Conservation (phyloP, 73 alveolate genomes). For the Paramecium pentaurelia region DNA sequence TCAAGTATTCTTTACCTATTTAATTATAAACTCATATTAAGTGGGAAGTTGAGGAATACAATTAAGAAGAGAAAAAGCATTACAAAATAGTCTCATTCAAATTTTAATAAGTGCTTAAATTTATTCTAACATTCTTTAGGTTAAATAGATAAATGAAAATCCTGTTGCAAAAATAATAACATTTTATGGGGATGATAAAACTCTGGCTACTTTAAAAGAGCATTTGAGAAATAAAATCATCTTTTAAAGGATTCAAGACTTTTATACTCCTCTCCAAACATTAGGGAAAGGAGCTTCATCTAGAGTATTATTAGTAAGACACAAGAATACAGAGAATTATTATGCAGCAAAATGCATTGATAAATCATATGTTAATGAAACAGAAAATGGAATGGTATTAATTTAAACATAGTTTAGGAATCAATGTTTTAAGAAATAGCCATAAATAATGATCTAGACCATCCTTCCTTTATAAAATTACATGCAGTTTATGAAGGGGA, state of each 20-base stretch:
- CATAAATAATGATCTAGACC: conserved; percentile 41
- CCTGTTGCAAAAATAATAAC: conserved; percentile 12
- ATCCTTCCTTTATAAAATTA: conserved; percentile 54
- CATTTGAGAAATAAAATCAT: conserved; percentile 32
- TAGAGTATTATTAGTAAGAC: conserved; percentile 43
- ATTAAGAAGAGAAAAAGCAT: background rate
- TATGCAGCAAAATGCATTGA: conserved; percentile 63
- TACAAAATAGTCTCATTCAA: conserved; percentile 27
- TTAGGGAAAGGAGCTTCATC: conserved; percentile 42
- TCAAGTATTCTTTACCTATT: conserved; percentile 14
- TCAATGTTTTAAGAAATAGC: conserved; percentile 50
- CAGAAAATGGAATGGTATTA: conserved; percentile 58
- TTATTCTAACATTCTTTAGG: background rate
- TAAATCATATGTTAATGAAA: conserved; percentile 44
- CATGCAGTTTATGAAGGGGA: conserved; percentile 64
- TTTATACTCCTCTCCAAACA: conserved; percentile 18
- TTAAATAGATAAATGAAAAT: background rate
- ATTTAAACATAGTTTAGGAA: background rate
- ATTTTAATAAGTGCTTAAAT: background rate
- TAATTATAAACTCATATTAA: conserved; percentile 15
- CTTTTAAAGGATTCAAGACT: conserved; percentile 20
- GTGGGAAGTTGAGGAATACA: conserved; percentile 43
- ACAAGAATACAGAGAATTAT: conserved; percentile 35
- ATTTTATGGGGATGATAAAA: background rate
- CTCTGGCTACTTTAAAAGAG: background rate